These are phyloP conservation scores for Stereocaulon alpinum DNA, from an alignment of 495 filamentous ascomycete genomes.

Conservation along the genomic window DNA sequence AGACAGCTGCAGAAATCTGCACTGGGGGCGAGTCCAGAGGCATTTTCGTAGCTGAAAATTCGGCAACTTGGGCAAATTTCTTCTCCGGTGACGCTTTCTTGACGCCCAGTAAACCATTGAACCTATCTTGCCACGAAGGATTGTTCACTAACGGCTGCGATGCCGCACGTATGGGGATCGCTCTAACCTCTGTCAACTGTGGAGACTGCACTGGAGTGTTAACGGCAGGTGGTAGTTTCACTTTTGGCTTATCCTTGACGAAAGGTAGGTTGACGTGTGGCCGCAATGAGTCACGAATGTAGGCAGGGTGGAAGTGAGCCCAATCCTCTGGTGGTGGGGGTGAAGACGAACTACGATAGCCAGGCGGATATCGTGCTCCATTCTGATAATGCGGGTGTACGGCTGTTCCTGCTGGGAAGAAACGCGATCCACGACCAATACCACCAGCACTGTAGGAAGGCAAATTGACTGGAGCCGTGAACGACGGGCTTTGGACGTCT, in stretches of 20 bases:
- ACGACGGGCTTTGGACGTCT: conserved; percentile 15
- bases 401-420: conserved; percentile 48
- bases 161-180: conserved; percentile 18
- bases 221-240: conserved; percentile 54
- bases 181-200: conserved; percentile 10
- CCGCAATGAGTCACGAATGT: conserved; percentile 50
- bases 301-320: conserved; percentile 60
- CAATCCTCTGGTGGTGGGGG: conserved; percentile 58
- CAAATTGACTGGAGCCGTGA: conserved; percentile 9
- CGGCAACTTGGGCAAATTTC: conserved; percentile 43
- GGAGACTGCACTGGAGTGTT: conserved; percentile 21
- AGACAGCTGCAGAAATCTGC: conserved; percentile 45
- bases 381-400: conserved; percentile 17
- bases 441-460: conserved; percentile 20
- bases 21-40: conserved; percentile 43
- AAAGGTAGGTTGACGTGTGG: conserved; percentile 61
- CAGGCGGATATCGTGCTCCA: conserved; percentile 14
- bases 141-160: conserved; percentile 28
- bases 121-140: conserved; percentile 60
- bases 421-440: conserved; percentile 49
- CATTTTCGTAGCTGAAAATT: conserved; percentile 47
- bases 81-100: conserved; percentile 45
- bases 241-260: conserved; percentile 47
- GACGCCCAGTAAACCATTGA: conserved; percentile 58
- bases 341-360: conserved; percentile 37